Evolutionary conservation across 2,329 filamentous ascomycete species (phyloP).

Genomic region (Fusarium sp.): DNA sequence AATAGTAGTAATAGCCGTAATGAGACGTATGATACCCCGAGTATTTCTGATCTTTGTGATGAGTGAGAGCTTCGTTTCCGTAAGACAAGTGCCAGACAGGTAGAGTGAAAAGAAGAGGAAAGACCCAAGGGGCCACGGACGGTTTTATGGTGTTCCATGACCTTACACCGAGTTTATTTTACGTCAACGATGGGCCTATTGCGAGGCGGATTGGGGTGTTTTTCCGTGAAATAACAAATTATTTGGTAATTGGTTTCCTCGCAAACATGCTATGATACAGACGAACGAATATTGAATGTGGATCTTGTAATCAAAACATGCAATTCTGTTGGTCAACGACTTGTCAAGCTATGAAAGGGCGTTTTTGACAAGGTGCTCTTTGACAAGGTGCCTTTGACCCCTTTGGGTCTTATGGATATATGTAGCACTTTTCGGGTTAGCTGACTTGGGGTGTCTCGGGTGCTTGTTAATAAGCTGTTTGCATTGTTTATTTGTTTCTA

Average conservation of each 20-base stretch:
- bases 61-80: constrained; percentile 1
- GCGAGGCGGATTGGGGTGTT: background rate
- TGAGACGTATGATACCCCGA: constrained; percentile 44
- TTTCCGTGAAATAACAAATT: constrained; percentile 22
- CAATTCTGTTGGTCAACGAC: background rate
- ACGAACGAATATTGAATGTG: background rate
- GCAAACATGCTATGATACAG: constrained; percentile 22
- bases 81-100: background rate
- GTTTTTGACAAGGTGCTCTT: background rate
- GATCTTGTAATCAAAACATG: background rate
- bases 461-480: too few species aligned
- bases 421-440: too few species aligned
- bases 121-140: constrained; percentile 1
- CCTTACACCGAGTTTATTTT: constrained; percentile 27
- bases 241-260: constrained; percentile 29
- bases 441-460: too few species aligned
- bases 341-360: background rate
- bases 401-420: too few species aligned
- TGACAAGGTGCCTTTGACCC: too few species aligned
- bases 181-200: constrained; percentile 15
- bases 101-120: background rate
- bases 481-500: too few species aligned
- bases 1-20: constrained; percentile 39
- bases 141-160: constrained; percentile 12
- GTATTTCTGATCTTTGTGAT: background rate